These are phyloP conservation scores for Cucurbitaria berberidis DNA, from an alignment of 2,329 filamentous ascomycete species.

Conservation along the genomic window DNA sequence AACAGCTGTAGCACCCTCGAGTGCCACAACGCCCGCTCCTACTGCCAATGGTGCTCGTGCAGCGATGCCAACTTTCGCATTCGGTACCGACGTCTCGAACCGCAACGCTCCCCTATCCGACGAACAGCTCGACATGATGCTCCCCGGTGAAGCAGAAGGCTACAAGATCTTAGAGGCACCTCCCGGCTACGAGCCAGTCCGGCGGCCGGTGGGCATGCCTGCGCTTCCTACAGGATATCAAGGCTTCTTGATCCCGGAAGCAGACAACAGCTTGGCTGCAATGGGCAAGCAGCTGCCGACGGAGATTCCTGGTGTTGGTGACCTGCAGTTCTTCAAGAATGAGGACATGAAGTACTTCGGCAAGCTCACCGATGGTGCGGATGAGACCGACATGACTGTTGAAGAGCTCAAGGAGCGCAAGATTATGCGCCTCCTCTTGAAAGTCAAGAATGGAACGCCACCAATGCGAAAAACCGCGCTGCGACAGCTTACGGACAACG, in stretches of 20 bases:
- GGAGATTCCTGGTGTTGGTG: constrained; percentile 93
- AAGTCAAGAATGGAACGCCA: constrained; percentile 98
- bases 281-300: constrained; percentile 91
- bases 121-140: constrained; percentile 89
- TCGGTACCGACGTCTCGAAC: constrained; percentile 79
- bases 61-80: constrained; percentile 62
- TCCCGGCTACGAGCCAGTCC: constrained; percentile 86
- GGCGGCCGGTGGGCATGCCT: constrained; percentile 74
- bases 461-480: constrained; percentile 98
- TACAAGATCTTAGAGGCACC: constrained; percentile 92
- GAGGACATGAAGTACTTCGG: constrained; percentile 99
- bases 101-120: constrained; percentile 86
- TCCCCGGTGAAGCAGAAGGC: constrained; percentile 86
- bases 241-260: constrained; percentile 98
- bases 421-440: constrained; percentile 94
- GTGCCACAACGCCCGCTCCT: constrained; percentile 31
- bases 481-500: constrained; percentile 96
- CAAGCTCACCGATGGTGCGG: constrained; percentile 91
- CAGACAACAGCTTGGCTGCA: constrained; percentile 74
- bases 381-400: constrained; percentile 89
- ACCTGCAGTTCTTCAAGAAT: constrained; percentile 96
- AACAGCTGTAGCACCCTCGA: constrained; percentile 32
- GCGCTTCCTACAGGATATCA: constrained; percentile 70
- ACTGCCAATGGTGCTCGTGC: constrained; percentile 28
- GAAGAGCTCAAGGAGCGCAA: constrained; percentile 98